Evolutionary conservation across 495 filamentous ascomycete species (phyloP).

Genomic region (Hypoxylon perforatum): DNA sequence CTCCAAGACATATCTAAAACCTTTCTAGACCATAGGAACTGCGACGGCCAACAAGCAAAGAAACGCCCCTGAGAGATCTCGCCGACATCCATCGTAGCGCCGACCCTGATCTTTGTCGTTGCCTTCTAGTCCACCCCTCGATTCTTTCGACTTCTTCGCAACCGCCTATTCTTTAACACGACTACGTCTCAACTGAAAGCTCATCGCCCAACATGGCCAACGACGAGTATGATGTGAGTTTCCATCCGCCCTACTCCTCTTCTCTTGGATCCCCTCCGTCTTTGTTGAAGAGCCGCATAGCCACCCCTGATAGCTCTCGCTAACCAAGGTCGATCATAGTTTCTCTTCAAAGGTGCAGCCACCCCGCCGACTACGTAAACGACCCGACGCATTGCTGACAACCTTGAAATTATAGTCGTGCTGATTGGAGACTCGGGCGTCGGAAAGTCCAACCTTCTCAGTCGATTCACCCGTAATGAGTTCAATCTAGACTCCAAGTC

Average conservation of each 20-base stretch:
- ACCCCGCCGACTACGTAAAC: conserved; percentile 21
- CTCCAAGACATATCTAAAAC: conserved; percentile 36
- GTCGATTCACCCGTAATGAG: conserved; percentile 99
- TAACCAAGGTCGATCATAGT: conserved; percentile 67
- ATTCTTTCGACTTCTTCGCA: conserved; percentile 4
- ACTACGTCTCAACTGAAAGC: conserved; percentile 20
- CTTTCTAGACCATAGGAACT: conserved; percentile 23
- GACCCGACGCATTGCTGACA: conserved; percentile 49
- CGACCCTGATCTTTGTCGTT: conserved; percentile 31
- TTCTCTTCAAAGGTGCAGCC: conserved; percentile 94
- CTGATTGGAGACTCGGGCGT: conserved; percentile 99
- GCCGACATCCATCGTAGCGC: conserved; percentile 23
- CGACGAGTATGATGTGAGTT: conserved; percentile 99
- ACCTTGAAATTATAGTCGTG: conserved; percentile 73
- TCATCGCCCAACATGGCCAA: conserved; percentile 82
- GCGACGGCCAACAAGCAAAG: conserved; percentile 22
- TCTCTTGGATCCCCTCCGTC: neutral
- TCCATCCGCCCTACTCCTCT: conserved; percentile 2
- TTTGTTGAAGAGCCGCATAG: conserved; percentile 3
- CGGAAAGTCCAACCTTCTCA: conserved; percentile 99
- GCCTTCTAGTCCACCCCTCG: conserved; percentile 21
- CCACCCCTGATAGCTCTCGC: conserved; percentile 37
- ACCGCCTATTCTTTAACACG: conserved; percentile 2
- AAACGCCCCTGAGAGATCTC: conserved; percentile 6
- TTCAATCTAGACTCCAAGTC: conserved; percentile 99